phyloP scores from a whole-genome alignment of 129 eudicot species.

The Tanacetum coccineum region DNA sequence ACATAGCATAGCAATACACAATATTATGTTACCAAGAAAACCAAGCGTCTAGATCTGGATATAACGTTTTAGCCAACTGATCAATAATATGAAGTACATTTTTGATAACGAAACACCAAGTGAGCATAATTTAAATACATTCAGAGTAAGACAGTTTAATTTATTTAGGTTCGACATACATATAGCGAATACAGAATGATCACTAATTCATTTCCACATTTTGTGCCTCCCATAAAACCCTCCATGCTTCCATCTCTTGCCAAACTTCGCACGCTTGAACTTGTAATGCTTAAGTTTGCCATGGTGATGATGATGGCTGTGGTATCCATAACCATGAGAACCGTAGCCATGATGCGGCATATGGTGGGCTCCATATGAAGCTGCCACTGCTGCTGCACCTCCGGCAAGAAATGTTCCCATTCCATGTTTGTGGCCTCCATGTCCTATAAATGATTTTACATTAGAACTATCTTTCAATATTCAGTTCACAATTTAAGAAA shows the following conservation, averaged over 20 bases:
- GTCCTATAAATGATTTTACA: conserved; percentile 22
- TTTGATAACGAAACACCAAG: background rate
- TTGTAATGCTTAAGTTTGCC: conserved; percentile 31
- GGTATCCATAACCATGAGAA: conserved; percentile 27
- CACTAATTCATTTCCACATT: conserved; percentile 24
- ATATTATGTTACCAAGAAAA: too few relatives aligned
- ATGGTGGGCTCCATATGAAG: conserved; percentile 26
- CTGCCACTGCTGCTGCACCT: conserved; percentile 34
- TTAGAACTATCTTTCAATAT: background rate
- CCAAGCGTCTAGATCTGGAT: background rate
- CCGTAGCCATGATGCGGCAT: conserved; percentile 21
- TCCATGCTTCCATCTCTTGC: conserved; percentile 30
- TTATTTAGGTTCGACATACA: background rate
- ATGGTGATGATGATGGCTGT: conserved; percentile 27
- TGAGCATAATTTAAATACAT: background rate
- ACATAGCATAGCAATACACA: background rate
- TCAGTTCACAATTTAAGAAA: background rate
- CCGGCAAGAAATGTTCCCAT: conserved; percentile 34
- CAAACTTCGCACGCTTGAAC: conserved; percentile 34
- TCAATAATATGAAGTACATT: too few relatives aligned
- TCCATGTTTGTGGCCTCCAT: conserved; percentile 32
- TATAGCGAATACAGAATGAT: background rate
- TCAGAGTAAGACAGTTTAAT: background rate
- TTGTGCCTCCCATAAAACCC: conserved; percentile 35
- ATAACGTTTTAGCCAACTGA: too few relatives aligned